Conservation (phyloP, 208 protist species). For the Herpetomonas tarakana region DNA sequence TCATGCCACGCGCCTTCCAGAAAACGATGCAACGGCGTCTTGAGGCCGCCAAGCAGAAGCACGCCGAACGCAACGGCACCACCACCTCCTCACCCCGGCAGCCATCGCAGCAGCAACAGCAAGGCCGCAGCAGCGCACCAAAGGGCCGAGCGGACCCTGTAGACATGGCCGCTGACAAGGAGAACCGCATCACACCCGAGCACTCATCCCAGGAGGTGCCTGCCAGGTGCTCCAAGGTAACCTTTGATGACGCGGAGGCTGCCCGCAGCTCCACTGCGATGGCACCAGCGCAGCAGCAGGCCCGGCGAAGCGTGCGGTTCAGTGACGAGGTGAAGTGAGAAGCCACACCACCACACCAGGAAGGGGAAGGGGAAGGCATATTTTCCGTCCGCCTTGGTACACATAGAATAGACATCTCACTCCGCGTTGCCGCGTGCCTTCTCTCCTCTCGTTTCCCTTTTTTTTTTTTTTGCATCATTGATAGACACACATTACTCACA, state of each 20-base stretch:
- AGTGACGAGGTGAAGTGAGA: constrained; percentile 14
- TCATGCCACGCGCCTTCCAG: constrained; percentile 92
- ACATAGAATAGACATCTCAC: neutral
- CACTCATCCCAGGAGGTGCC: constrained; percentile 1
- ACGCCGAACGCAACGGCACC: too few relatives aligned
- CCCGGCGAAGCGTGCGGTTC: constrained; percentile 36
- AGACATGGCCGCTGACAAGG: constrained; percentile 1
- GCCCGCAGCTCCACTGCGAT: neutral
- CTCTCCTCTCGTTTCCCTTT: constrained; percentile 11
- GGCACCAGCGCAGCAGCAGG: neutral
- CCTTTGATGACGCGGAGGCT: neutral
- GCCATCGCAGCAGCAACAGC: constrained; percentile 2
- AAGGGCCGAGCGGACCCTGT: neutral
- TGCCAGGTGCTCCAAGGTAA: constrained; percentile 6
- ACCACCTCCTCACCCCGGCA: neutral
- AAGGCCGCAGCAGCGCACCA: neutral
- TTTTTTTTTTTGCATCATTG: constrained; percentile 14
- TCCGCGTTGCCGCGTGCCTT: neutral
- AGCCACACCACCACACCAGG: constrained; percentile 4
- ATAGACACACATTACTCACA: neutral
- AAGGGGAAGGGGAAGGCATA: neutral
- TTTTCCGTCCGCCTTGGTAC: too few relatives aligned
- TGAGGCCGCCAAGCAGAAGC: neutral
- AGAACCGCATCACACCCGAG: neutral
- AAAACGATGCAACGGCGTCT: constrained; percentile 25